Conservation (phyloP, 345 rosid genomes). For the Corchorus capsularis region DNA sequence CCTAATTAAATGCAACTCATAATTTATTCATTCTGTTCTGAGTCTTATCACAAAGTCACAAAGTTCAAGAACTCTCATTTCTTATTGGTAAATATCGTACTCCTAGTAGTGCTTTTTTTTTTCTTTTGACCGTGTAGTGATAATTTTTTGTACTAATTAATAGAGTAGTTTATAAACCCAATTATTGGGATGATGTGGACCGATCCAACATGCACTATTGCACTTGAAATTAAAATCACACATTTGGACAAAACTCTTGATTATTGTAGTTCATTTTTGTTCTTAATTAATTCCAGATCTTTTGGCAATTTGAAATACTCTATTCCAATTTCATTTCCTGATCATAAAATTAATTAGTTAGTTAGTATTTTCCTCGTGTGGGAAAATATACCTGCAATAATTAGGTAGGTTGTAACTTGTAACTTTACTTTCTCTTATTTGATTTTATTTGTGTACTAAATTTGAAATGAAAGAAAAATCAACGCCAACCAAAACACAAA, state of each 20-base stretch:
- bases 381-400: too few species aligned
- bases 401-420: background rate
- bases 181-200: background rate
- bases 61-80: background rate
- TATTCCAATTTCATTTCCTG: too few species aligned
- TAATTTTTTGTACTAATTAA: background rate
- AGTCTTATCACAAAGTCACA: background rate
- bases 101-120: too few species aligned
- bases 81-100: too few species aligned
- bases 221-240: too few species aligned
- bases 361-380: too few species aligned
- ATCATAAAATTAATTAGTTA: too few species aligned
- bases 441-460: background rate
- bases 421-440: background rate
- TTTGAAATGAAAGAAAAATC: too few species aligned
- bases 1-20: too few species aligned
- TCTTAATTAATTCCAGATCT: too few species aligned
- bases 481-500: background rate
- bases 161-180: background rate
- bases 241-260: background rate
- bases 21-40: too few species aligned
- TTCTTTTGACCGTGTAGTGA: background rate
- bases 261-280: background rate
- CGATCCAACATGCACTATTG: background rate
- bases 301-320: background rate